Evolutionary conservation across 2,329 filamentous ascomycete species (phyloP), one percentile per base, ranked within the genome.

Genomic region (Paramyrothecium roridum): DNA sequence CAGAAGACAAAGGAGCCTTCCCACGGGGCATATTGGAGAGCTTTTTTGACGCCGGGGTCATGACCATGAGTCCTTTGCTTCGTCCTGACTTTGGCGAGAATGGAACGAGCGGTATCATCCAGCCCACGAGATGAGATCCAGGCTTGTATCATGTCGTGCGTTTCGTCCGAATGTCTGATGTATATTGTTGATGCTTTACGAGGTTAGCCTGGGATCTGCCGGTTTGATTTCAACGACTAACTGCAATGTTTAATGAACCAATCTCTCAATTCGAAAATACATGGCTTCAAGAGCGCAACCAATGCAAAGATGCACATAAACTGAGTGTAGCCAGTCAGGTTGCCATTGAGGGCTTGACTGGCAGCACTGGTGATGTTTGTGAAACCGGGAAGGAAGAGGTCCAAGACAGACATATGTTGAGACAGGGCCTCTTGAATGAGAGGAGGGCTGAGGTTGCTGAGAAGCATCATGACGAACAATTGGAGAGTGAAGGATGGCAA

Each of bases 91-190:
- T 33, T 52, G 54, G 54, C 47, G 40, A 59, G 57, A 34, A 54
- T 47, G 37, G 54, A 65, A 23, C 61, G 54, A 23, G 63, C 50
- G 21, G 57, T 56, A 45, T 56, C 22, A 33, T 58, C 55, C 40
- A 63, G 59, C 4, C 55, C 55, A 23, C 57, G 54, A 20, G 53
- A 20, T n/a, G 58, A 52, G 3, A 56, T 4, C 52, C 59, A 60
- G n/a, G 54, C 22, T n/a, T 52, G 19, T 1, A 59, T 13, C 58
- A 56, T 55, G 26, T 63, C 40, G 48, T 59, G 53, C 2, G 57
- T 19, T 34, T 59, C 55, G 23, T 59, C 52, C 1, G 54, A 48
- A 10, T 6, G 19, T 17, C 37, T 37, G 19, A 59, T 43, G 30
- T 57, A 6, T 3, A 61, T 26, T 3, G 53, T 57, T 19, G 57